These are phyloP conservation scores for Emmonsiellopsis sp. DNA, from an alignment of 2,329 filamentous ascomycete genomes.

Conservation along the genomic window DNA sequence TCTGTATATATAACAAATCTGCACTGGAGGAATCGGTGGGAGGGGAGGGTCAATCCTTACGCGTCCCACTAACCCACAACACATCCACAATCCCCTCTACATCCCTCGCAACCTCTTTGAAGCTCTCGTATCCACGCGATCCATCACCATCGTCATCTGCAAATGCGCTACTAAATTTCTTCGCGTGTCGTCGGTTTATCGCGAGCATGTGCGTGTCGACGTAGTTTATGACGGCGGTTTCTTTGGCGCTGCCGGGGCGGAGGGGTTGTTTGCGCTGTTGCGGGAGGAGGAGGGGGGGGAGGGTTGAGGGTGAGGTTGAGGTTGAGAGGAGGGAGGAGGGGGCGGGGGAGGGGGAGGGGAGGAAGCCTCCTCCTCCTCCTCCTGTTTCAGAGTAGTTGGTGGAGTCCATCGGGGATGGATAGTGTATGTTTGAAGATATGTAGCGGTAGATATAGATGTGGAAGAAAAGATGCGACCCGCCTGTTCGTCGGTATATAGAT, in stretches of 20 bases:
- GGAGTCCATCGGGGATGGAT: conserved; percentile 11
- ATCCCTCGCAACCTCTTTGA: conserved; percentile 64
- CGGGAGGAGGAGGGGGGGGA: conserved; percentile 37
- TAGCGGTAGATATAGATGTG: no score
- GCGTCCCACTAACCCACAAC: conserved; percentile 79
- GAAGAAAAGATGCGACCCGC: no score
- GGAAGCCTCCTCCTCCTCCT: conserved; percentile 34
- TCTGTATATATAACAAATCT: not conserved
- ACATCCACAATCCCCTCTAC: conserved; percentile 68
- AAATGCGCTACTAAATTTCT: conserved; percentile 31
- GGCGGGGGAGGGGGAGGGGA: conserved; percentile 38
- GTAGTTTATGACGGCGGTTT: conserved; percentile 49
- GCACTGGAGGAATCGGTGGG: not conserved
- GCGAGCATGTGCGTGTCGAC: conserved; percentile 45
- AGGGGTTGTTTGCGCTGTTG: conserved; percentile 45
- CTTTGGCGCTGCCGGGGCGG: conserved; percentile 48
- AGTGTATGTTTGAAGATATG: no score
- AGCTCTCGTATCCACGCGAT: conserved; percentile 48
- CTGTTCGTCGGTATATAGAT: no score
- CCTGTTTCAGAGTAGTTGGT: conserved; percentile 1
- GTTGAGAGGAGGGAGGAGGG: conserved; percentile 42
- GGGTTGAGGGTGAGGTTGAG: conserved; percentile 24
- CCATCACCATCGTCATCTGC: conserved; percentile 25
- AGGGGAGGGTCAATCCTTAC: conserved; percentile 43
- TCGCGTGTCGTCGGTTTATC: conserved; percentile 46